Percentiles rank a stretch among this genome's conserved stretches.
phyloP scores from a whole-genome alignment of 2,329 filamentous ascomycete genomes.

The Sordariomycetes sp. region DNA sequence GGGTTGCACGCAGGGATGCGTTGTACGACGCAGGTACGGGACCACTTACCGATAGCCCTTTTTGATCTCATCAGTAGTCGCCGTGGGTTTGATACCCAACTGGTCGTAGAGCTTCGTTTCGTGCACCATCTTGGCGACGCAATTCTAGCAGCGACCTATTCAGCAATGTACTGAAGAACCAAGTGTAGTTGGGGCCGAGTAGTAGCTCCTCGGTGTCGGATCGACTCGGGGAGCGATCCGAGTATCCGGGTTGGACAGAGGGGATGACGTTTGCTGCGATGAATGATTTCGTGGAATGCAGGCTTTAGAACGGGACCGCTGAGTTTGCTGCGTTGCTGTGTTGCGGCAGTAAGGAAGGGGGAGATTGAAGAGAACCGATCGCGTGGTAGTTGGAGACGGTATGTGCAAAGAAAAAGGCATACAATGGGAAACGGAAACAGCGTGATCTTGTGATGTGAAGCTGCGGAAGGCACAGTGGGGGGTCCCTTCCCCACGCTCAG shows the following conservation, averaged over 20 bases:
- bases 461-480: neutral
- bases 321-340: no score
- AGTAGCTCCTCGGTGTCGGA: neutral
- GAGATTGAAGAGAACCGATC: no score
- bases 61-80: conserved; percentile 89
- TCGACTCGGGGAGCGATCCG: neutral
- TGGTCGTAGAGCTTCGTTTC: conserved; percentile 94
- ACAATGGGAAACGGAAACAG: neutral
- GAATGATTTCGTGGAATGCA: no score
- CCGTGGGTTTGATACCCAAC: conserved; percentile 66
- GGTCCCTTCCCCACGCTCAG: neutral
- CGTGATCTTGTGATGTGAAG: neutral
- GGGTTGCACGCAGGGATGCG: neutral
- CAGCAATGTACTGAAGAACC: neutral
- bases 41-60: conserved; percentile 74
- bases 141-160: neutral
- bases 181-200: neutral
- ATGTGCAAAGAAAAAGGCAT: neutral
- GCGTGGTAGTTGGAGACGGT: neutral
- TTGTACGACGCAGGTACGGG: conserved; percentile 5
- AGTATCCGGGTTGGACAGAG: neutral
- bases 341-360: no score
- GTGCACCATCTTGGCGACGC: conserved; percentile 61
- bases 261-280: no score
- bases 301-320: no score